Evolutionary conservation across 331 rosid genomes (phyloP).

Genomic region (Erythrophleum ivorense): DNA sequence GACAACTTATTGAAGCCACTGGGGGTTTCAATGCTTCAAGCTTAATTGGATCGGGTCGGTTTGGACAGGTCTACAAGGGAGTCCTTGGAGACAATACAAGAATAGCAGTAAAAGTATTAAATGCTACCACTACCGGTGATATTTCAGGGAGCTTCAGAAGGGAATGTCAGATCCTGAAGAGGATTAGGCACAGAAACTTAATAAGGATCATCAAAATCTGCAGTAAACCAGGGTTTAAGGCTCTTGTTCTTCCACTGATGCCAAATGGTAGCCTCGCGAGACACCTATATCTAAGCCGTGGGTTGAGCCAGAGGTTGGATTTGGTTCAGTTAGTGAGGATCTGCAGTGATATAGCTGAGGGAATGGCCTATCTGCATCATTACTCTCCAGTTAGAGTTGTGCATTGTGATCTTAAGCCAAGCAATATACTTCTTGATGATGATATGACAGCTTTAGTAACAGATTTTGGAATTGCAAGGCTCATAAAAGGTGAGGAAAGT

Average conservation of each 20-base stretch:
- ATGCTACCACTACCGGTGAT: constrained; percentile 53
- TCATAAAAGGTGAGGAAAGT: constrained; percentile 55
- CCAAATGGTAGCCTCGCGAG: constrained; percentile 90
- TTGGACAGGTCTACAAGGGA: constrained; percentile 89
- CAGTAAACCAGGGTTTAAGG: constrained; percentile 77
- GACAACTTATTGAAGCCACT: constrained; percentile 74
- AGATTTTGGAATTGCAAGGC: constrained; percentile 90
- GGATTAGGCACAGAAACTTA: constrained; percentile 79
- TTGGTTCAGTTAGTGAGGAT: constrained; percentile 75
- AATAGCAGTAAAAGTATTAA: constrained; percentile 84
- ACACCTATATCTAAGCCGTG: constrained; percentile 65
- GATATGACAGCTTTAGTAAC: constrained; percentile 86
- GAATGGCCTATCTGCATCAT: constrained; percentile 85
- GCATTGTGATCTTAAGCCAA: constrained; percentile 94
- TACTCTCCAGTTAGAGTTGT: constrained; percentile 78
- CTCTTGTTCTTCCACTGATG: constrained; percentile 91
- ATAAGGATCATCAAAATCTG: constrained; percentile 83
- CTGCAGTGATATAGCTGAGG: constrained; percentile 90
- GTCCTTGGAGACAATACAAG: constrained; percentile 68
- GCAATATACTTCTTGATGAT: constrained; percentile 85
- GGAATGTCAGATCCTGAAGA: constrained; percentile 75
- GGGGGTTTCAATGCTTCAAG: constrained; percentile 73
- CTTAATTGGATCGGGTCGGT: constrained; percentile 79
- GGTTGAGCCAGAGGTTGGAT: constrained; percentile 52
- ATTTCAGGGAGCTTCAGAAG: constrained; percentile 75